Evolutionary conservation across 495 filamentous ascomycete genomes (phyloP), one percentile per base, ranked within the genome.

Genomic region (Xylona heveae): DNA sequence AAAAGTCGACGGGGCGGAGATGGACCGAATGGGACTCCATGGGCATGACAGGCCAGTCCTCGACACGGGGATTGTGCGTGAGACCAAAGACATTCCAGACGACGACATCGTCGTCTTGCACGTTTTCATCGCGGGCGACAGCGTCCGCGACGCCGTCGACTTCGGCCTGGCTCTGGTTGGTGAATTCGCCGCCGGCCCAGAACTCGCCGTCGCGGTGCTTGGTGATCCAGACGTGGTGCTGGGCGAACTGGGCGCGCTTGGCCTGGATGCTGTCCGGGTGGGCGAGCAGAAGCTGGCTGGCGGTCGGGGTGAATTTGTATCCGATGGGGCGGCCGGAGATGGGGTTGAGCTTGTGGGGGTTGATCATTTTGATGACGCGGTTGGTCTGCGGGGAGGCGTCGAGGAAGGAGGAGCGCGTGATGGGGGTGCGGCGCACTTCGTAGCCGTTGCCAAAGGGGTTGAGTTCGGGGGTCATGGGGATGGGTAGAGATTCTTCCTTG

Each of bases 1-100:
- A 68, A 51, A 68, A 68, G 43, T 68, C 62, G 13, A 56, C 43
- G 1, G 63, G 63, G 9, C 55, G 52, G 13, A 66, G 51, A 31
- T 62, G 49, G 23, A 66, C 42, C 42, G 74, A 68, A 46, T 68
- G 65, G 15, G 62, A 72, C 38, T 68, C 63, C 10, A 61, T 51
- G 24, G 63, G 63, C 49, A 71, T 71, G 6, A 74, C 66, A 13
- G 69, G 66, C 50, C 63, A 71, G 42, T 72, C 67, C 37, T 70
- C 68, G 7, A 66, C 56, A 10, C 68, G 42, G 0, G 67, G 66
- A 24, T 66, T 65, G 34, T 72, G 70, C 13, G 55, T 72, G 21
- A 72, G 46, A 8, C 68, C 66, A 47, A 75, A 73, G 5, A 58
- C 51, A 18, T 55, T 59, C 70, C 70, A 75, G 5, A 75, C 42